Percentiles rank a stretch among this genome's conserved stretches.
These are phyloP conservation scores for Yarrowia sp. DNA, from an alignment of 805 yeast genomes.

Conservation along the genomic window DNA sequence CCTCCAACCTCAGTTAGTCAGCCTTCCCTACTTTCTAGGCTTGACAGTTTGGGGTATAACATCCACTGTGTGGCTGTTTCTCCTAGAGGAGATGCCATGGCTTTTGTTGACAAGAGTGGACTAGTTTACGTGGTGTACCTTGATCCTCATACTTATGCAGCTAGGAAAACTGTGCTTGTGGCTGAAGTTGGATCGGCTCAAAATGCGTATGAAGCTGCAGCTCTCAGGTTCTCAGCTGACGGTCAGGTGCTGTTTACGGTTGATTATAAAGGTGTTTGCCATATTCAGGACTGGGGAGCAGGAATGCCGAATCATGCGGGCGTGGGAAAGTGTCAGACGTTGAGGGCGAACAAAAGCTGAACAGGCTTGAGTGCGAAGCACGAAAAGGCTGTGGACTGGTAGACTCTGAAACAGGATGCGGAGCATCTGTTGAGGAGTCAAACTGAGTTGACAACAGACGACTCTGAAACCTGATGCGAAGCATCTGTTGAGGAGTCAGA, in stretches of 20 bases:
- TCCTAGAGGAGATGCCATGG: conserved; percentile 86
- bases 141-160: conserved; percentile 58
- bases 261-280: conserved; percentile 81
- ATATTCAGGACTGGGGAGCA: conserved; percentile 86
- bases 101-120: conserved; percentile 81
- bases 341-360: conserved; percentile 39
- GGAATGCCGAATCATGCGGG: conserved; percentile 68
- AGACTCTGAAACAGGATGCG: neutral
- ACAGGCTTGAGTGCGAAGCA: neutral
- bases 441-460: too few species aligned
- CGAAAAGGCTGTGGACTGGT: neutral
- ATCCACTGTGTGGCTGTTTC: conserved; percentile 78
- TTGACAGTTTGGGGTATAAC: conserved; percentile 81
- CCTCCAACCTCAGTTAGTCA: conserved; percentile 54
- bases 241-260: conserved; percentile 80
- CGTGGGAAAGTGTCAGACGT: conserved; percentile 48
- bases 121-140: conserved; percentile 63
- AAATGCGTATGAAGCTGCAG: conserved; percentile 77
- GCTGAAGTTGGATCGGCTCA: conserved; percentile 82
- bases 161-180: conserved; percentile 67
- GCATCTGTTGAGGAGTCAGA: neutral
- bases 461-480: conserved; percentile 1
- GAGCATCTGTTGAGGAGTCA: neutral
- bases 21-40: conserved; percentile 64
- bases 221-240: conserved; percentile 74